Base-by-base conservation (phyloP, 208 protist genomes). In the Acanthamoeba sp. region DNA sequence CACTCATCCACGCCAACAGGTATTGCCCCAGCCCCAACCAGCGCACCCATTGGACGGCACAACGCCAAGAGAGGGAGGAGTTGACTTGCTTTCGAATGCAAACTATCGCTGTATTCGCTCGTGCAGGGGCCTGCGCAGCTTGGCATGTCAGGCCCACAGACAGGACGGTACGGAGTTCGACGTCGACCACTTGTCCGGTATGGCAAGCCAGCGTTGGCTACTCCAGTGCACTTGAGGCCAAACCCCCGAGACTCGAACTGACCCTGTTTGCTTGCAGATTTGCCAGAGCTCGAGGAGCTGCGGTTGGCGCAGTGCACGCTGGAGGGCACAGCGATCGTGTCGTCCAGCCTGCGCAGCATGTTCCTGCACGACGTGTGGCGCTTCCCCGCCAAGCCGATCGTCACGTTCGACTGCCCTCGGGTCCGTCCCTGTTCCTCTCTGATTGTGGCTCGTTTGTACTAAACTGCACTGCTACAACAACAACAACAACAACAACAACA, bases 241-340 rank as follows among this genome's bases (percentile, higher is more conserved):
- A n/a, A n/a, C n/a, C n/a, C n/a, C n/a, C n/a, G n/a, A n/a, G n/a
- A n/a, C n/a, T n/a, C n/a, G n/a, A 12, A 27, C 22, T 62, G 55
- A 27, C n/a, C 1, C 12, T 34, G 24, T 10, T 12, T 34, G 12
- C 10, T 0, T 0, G 5, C 62, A 71, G 62, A 71, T 24, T 27
- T 78, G 69, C 69, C 69, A 20, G 69, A 78, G 29, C 69, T 78
- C 29, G 69, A 78, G 36, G 69, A 78, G 32, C 69, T 78, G 16
- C 29, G 36, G 29, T 40, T 78, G 69, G 69, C 69, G 10, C 69
- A 78, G 24, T 78, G 69, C 34, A 78, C 69, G 34, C 36, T 78
- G 1, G 69, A 78, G 36, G 69, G 69, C 69, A 24, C 34, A 6
- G 69, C 69, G 0, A 78, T 78, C 69, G 69, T 29, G 18, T 78